A percentile compares a stretch with the other conserved stretches of the same genome.
Conservation (phyloP, 345 rosid species). For the Jatropha curcas region DNA sequence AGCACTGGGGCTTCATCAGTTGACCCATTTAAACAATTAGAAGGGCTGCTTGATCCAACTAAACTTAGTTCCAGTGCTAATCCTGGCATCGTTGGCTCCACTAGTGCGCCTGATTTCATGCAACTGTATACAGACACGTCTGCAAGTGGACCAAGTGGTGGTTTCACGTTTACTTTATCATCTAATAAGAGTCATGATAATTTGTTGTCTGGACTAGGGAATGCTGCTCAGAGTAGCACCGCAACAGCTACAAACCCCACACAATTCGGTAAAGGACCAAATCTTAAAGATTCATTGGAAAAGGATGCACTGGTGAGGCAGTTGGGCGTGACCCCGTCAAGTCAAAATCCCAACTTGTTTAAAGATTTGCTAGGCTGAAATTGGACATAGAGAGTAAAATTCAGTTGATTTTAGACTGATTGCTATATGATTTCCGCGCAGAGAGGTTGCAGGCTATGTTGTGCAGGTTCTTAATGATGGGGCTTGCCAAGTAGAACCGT, state of each 20-base stretch:
- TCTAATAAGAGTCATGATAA: slow-evolving; percentile 23
- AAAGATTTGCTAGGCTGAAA: slow-evolving; percentile 77
- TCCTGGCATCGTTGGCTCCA: slow-evolving; percentile 17
- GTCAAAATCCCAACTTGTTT: slow-evolving; percentile 86
- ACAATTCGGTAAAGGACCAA: slow-evolving; percentile 65
- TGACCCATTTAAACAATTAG: slow-evolving; percentile 88
- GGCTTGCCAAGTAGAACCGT: neutral
- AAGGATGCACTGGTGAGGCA: slow-evolving; percentile 91
- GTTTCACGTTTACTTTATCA: slow-evolving; percentile 5
- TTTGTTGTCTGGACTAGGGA: slow-evolving; percentile 34
- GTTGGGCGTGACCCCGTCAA: slow-evolving; percentile 84
- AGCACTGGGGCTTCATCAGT: slow-evolving; percentile 32
- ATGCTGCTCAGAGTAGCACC: slow-evolving; percentile 5
- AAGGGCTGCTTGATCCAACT: slow-evolving; percentile 66
- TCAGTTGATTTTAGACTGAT: neutral
- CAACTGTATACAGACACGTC: slow-evolving; percentile 49
- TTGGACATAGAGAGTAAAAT: neutral
- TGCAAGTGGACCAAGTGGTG: slow-evolving; percentile 27
- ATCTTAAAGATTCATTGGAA: slow-evolving; percentile 62
- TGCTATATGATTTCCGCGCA: slow-evolving; percentile 3
- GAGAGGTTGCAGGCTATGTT: neutral
- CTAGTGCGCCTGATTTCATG: slow-evolving; percentile 48
- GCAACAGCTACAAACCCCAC: slow-evolving; percentile 23
- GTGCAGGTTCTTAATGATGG: neutral
- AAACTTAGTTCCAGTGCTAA: slow-evolving; percentile 31